Percentiles rank a stretch among this genome's conserved stretches.
These are phyloP conservation scores for Talaromyces sp. DNA, from an alignment of 2,329 filamentous ascomycete genomes.

Conservation along the genomic window DNA sequence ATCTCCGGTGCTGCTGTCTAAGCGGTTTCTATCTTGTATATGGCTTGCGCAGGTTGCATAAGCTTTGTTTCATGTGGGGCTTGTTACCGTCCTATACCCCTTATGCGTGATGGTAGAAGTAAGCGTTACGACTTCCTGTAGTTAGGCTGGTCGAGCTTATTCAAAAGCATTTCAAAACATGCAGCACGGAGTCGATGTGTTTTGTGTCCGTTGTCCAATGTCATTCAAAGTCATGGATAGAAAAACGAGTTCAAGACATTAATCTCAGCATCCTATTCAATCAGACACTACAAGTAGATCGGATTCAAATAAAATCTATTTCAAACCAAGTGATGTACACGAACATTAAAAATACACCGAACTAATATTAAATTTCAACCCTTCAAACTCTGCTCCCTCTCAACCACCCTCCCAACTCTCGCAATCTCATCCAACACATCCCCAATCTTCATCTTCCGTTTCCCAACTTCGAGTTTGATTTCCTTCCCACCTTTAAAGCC, in stretches of 20 bases:
- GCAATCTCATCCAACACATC: conserved; percentile 86
- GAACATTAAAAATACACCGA: not conserved
- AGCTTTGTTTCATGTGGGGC: not conserved
- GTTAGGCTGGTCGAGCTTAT: not conserved
- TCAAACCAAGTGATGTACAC: not conserved
- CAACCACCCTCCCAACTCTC: conserved; percentile 76
- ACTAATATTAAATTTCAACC: conserved; percentile 30
- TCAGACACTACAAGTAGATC: too few relatives aligned
- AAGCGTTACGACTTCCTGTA: conserved; percentile 1
- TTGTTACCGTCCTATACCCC: conserved; percentile 2
- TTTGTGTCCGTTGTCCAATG: not conserved
- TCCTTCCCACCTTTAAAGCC: conserved; percentile 97
- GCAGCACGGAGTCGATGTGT: conserved; percentile 1
- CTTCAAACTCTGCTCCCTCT: conserved; percentile 76
- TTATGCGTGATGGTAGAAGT: conserved; percentile 1
- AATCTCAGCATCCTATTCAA: not conserved
- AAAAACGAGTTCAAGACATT: conserved; percentile 2
- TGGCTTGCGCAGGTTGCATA: not conserved
- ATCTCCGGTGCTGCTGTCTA: conserved; percentile 93
- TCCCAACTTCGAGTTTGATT: conserved; percentile 75
- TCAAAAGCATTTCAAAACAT: not conserved
- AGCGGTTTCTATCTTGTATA: not conserved
- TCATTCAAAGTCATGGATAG: conserved; percentile 9
- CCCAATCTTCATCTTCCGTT: conserved; percentile 75
- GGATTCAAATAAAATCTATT: not conserved